Base-by-base conservation (phyloP, 805 yeast genomes). In the Teunomyces kruisii region DNA sequence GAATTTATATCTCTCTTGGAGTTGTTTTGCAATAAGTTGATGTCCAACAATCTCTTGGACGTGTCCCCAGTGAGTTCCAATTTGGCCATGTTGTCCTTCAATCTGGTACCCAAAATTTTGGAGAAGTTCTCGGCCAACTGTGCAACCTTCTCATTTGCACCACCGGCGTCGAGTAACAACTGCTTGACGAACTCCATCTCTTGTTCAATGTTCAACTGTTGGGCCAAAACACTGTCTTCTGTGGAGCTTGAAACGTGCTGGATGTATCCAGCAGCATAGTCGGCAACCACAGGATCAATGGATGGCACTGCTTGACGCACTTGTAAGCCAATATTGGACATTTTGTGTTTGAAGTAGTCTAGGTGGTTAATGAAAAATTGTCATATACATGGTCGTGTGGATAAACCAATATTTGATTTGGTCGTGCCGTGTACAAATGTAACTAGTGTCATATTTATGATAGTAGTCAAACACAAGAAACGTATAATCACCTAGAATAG, bases 201-300 rank as follows among this genome's bases (percentile, higher is more conserved):
- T 13, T 72, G 63, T 2, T 76, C 68, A 36, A 90, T 75, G 59
- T 87, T 81, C 37, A 90, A 63, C 53, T 79, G 83, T 55, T 83
- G 86, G 32, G 94, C 84, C 22, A 82, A 71, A n/a, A 88, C 94
- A 26, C 90, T 82, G 63, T 90, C 96, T 52, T 81, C 84, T 0
- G 94, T 88, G 14, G 87, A 75, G 41, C 72, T 74, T n/a, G 89
- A 81, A 14, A 94, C 70, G 68, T 90, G 91, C 47, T 85, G 84
- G 44, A 89, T 85, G 57, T 91, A 94, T 1, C 99, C 99, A 31
- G 85, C 84, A 3, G 96, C 95, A 62, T 94, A 94, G 50, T 90
- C 94, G 1, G 84, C 77, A 14, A 94, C 96, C 9, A 90, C 81
- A 1, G 91, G 84, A 58, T 94, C 99, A 38, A 94, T 77, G 0